These are phyloP conservation scores for Podila minutissima DNA, from an alignment of 192 early-diverging fungal species.

Conservation along the genomic window DNA sequence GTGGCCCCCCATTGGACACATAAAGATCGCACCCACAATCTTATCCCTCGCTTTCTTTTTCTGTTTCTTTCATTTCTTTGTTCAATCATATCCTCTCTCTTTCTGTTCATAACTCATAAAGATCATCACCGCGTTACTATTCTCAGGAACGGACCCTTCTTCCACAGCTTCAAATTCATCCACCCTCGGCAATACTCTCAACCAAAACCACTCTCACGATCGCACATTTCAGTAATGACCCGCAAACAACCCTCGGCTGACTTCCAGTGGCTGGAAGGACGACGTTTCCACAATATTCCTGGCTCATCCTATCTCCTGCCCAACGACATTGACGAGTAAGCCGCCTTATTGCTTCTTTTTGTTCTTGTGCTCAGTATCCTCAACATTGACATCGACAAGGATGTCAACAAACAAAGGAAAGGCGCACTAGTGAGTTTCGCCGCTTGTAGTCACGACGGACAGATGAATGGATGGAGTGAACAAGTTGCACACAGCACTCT, in stretches of 20 bases:
- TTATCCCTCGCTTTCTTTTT: not conserved
- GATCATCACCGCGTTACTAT: too few species aligned
- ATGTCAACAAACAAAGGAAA: not conserved
- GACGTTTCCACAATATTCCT: conserved; percentile 32
- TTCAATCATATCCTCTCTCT: too few species aligned
- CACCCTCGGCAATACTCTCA: too few species aligned
- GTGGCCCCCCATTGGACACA: too few species aligned
- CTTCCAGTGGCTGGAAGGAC: conserved; percentile 43
- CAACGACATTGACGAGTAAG: conserved; percentile 50
- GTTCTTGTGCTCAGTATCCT: not conserved
- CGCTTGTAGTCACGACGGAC: too few species aligned
- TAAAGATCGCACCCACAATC: not conserved
- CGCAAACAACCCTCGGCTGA: conserved; percentile 15
- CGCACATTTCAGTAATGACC: not conserved
- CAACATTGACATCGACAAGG: not conserved
- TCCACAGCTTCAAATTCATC: too few species aligned
- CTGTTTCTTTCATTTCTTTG: not conserved
- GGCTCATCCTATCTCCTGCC: conserved; percentile 33
- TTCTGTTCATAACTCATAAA: too few species aligned
- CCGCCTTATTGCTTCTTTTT: not conserved
- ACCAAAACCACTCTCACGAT: not conserved
- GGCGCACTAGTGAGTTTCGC: too few species aligned
- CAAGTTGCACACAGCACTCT: too few species aligned
- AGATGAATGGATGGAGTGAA: too few species aligned
- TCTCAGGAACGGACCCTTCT: too few species aligned